Conservation (phyloP, 1,139 yeast species). For the Lodderomyces margitis region DNA sequence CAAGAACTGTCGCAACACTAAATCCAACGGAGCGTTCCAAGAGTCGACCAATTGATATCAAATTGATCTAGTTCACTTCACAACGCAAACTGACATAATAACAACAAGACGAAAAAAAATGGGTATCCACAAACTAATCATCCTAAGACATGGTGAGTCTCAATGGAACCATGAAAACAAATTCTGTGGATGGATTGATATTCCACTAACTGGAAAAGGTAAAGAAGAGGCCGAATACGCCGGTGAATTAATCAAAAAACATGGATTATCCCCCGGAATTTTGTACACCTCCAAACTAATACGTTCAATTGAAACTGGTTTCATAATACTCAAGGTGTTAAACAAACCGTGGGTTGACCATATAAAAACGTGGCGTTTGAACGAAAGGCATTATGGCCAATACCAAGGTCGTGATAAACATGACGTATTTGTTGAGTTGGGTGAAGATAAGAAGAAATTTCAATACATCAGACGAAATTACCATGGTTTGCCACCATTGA, state of each 20-base stretch:
- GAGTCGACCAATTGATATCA: not conserved
- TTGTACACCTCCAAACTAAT: conserved; percentile 65
- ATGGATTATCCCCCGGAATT: conserved; percentile 46
- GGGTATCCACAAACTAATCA: conserved; percentile 39
- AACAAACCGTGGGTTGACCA: conserved; percentile 48
- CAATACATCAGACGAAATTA: conserved; percentile 68
- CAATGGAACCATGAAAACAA: conserved; percentile 67
- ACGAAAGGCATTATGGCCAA: conserved; percentile 77
- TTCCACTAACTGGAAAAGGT: conserved; percentile 61
- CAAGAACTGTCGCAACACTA: no score
- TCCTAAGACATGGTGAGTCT: conserved; percentile 75
- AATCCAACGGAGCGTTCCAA: conserved; percentile 1
- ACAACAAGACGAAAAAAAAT: not conserved
- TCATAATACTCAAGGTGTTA: conserved; percentile 52
- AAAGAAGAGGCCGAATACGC: conserved; percentile 59
- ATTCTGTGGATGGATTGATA: conserved; percentile 87
- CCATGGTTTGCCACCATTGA: conserved; percentile 65
- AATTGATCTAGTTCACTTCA: not conserved
- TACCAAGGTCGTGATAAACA: conserved; percentile 66
- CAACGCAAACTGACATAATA: no score
- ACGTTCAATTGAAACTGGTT: conserved; percentile 66
- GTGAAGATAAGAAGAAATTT: conserved; percentile 50
- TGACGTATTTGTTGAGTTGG: conserved; percentile 51
- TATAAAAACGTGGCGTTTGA: conserved; percentile 63
- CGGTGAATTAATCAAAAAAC: conserved; percentile 47